phyloP scores from a whole-genome alignment of 257 asterid genomes.

The Solanum chaucha region DNA sequence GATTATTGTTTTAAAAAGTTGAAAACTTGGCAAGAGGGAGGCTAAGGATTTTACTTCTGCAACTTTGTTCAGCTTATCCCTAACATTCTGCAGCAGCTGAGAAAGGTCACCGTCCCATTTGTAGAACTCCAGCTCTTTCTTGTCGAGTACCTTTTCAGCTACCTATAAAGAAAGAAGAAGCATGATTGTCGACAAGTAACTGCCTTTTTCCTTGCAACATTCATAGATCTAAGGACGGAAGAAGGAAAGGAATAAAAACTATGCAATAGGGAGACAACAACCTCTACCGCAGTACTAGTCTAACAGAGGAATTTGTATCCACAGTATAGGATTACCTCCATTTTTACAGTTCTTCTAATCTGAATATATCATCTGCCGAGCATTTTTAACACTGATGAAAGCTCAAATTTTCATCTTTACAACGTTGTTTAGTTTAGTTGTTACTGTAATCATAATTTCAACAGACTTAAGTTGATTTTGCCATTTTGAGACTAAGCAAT shows the following conservation, averaged over 20 bases:
- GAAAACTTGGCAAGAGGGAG: neutral
- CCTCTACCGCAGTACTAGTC: neutral
- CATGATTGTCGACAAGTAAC: neutral
- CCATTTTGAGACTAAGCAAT: neutral
- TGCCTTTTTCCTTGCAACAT: neutral
- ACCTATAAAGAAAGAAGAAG: slow-evolving; percentile 29
- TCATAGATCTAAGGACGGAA: neutral
- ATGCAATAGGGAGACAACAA: neutral
- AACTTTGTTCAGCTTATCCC: slow-evolving; percentile 70
- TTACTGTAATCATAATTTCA: neutral
- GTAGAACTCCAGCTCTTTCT: slow-evolving; percentile 85
- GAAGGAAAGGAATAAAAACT: neutral
- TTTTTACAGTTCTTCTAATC: neutral
- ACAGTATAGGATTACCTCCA: neutral
- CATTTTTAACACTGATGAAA: neutral
- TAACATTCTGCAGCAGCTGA: slow-evolving; percentile 70
- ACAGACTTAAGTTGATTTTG: neutral
- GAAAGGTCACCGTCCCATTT: slow-evolving; percentile 86
- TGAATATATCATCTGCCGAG: neutral
- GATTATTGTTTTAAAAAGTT: neutral
- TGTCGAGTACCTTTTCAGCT: slow-evolving; percentile 54
- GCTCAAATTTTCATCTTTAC: neutral
- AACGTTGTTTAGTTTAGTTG: neutral
- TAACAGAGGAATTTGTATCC: neutral
- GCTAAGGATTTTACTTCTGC: slow-evolving; percentile 44